phyloP scores from a whole-genome alignment of 176 grass and related monocot genomes.

The Rhynchospora breviuscula region DNA sequence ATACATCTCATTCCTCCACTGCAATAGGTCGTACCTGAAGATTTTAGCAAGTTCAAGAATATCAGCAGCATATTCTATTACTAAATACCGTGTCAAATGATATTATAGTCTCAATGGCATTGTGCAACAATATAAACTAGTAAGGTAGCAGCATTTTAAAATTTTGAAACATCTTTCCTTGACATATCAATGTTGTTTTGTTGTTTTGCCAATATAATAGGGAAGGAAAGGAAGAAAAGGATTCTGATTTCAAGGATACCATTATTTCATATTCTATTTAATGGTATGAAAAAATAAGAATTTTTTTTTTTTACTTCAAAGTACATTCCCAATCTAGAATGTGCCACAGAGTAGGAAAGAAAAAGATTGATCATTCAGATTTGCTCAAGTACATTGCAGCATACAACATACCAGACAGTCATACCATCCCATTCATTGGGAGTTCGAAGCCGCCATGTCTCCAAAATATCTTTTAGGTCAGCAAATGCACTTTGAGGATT shows the following conservation, averaged over 20 bases:
- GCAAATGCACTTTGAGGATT: conserved; percentile 70
- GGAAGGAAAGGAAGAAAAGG: too few relatives aligned
- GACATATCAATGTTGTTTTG: too few relatives aligned
- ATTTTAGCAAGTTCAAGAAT: not conserved
- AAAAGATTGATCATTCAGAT: too few relatives aligned
- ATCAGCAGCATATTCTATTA: not conserved
- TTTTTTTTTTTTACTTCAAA: too few relatives aligned
- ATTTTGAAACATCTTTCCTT: too few relatives aligned
- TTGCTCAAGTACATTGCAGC: not conserved
- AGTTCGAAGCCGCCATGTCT: conserved; percentile 94
- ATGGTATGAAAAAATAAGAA: too few relatives aligned
- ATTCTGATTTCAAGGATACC: too few relatives aligned
- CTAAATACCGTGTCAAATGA: not conserved
- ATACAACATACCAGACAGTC: conserved; percentile 57
- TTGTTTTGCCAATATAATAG: too few relatives aligned
- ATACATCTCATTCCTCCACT: conserved; percentile 99
- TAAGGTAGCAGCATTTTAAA: not conserved
- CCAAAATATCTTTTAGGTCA: conserved; percentile 97
- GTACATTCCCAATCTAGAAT: too few relatives aligned
- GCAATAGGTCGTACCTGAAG: conserved; percentile 70
- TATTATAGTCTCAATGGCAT: not conserved
- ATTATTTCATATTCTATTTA: too few relatives aligned
- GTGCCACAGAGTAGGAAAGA: too few relatives aligned
- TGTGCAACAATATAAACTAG: not conserved
- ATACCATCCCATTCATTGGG: conserved; percentile 97